phyloP scores from a whole-genome alignment of 148 eudicot species.

The Salicornia ramosissima region DNA sequence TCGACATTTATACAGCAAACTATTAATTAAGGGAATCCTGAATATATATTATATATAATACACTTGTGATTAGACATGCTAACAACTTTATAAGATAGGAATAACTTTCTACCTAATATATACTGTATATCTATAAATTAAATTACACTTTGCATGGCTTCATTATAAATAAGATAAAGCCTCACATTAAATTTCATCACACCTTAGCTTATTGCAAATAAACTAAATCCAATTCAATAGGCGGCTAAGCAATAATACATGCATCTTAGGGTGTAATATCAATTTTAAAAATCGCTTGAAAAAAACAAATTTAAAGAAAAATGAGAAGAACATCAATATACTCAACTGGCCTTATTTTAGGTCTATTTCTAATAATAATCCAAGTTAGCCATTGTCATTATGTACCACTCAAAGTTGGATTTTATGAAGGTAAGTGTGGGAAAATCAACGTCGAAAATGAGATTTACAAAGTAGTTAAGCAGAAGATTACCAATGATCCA shows the following conservation, averaged over 20 bases:
- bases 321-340: constrained; percentile 15
- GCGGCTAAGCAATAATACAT: no score
- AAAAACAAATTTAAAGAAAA: neutral
- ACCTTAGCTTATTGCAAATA: neutral
- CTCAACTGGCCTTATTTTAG: constrained; percentile 21
- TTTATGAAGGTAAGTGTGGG: constrained; percentile 46
- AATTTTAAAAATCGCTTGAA: no score
- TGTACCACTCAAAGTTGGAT: constrained; percentile 37
- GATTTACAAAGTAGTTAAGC: constrained; percentile 25
- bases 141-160: neutral
- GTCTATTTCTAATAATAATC: constrained; percentile 30
- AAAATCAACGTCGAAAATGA: constrained; percentile 34
- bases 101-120: no score
- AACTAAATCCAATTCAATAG: no score
- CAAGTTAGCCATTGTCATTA: constrained; percentile 29
- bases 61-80: no score
- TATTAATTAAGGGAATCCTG: no score
- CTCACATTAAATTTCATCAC: constrained; percentile 2
- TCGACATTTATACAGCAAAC: no score
- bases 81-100: no score
- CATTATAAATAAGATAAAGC: constrained; percentile 17
- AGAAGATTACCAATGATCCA: constrained; percentile 21
- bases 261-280: no score
- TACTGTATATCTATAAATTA: no score
- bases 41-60: no score